Evolutionary conservation across 31 red algal species (phyloP), one percentile per base, ranked within the genome.

Genomic region (Asparagopsis taxiformis): DNA sequence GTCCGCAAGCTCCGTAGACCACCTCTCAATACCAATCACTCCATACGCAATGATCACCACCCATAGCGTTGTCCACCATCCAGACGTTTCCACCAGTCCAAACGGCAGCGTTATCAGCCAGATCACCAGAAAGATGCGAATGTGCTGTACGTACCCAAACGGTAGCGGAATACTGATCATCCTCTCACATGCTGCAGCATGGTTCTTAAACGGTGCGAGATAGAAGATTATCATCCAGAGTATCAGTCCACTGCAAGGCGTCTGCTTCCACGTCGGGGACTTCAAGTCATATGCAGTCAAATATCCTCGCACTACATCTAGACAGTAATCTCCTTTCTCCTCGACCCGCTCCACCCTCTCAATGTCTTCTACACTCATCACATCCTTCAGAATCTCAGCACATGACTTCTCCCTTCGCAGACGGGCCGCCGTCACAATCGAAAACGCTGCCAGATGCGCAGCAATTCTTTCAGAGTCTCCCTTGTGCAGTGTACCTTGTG

Each of bases 21-120:
- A 55, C 52, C 52, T 19, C 13, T 63, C 29, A 31, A 63, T 63
- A 20, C 59, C 59, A 63, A 63, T 31, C 25, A n/a, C n/a, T n/a
- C n/a, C n/a, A n/a, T n/a, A n/a, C n/a, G n/a, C n/a, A n/a, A n/a
- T n/a, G n/a, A n/a, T n/a, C n/a, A n/a, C n/a, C n/a, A n/a, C n/a
- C n/a, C n/a, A n/a, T n/a, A n/a, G n/a, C n/a, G n/a, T n/a, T n/a
- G n/a, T n/a, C n/a, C n/a, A n/a, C n/a, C n/a, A n/a, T n/a, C n/a
- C n/a, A n/a, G n/a, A n/a, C n/a, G n/a, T n/a, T n/a, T n/a, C n/a
- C n/a, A n/a, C n/a, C n/a, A n/a, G n/a, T n/a, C n/a, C n/a, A n/a
- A n/a, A n/a, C n/a, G n/a, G n/a, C n/a, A n/a, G n/a, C n/a, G n/a
- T n/a, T n/a, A n/a, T n/a, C n/a, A n/a, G n/a, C 59, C 59, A 63